Evolutionary conservation across 2,329 filamentous ascomycete genomes (phyloP).

Genomic region (Ascochyta viciae-villosae): DNA sequence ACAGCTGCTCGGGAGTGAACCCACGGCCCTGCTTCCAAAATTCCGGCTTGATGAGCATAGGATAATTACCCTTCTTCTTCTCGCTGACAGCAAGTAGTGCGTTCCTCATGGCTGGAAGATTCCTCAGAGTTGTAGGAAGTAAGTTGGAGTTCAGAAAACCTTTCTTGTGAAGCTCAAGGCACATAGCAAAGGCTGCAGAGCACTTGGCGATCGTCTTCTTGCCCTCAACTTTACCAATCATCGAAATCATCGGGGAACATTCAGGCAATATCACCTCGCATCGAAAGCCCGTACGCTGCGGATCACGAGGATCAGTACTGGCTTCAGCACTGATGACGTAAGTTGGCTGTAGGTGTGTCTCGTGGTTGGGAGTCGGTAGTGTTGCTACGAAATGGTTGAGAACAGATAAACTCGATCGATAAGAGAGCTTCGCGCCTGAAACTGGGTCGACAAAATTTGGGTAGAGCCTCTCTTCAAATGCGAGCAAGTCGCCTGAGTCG

Average conservation of each 20-base stretch:
- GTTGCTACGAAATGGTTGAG: conserved; percentile 77
- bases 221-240: conserved; percentile 67
- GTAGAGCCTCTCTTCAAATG: conserved; percentile 56
- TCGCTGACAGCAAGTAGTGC: conserved; percentile 81
- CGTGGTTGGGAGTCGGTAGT: conserved; percentile 62
- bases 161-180: conserved; percentile 70
- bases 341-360: conserved; percentile 56
- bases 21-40: conserved; percentile 68
- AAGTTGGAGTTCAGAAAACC: conserved; percentile 76
- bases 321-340: conserved; percentile 63
- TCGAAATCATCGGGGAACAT: conserved; percentile 72
- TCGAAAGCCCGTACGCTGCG: conserved; percentile 44
- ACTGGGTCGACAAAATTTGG: conserved; percentile 66
- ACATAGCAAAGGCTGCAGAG: conserved; percentile 86
- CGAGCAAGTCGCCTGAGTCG: conserved; percentile 63
- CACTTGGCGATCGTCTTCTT: conserved; percentile 84
- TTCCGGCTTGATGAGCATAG: conserved; percentile 78
- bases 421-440: conserved; percentile 81
- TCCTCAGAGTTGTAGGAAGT: conserved; percentile 74
- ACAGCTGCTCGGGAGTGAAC: conserved; percentile 61
- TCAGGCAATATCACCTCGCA: conserved; percentile 83
- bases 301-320: conserved; percentile 12
- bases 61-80: conserved; percentile 76
- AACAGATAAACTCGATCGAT: conserved; percentile 73
- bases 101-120: conserved; percentile 83